phyloP scores from a whole-genome alignment of 2,329 filamentous ascomycete species.

The Sphaerulina vaccinii region DNA sequence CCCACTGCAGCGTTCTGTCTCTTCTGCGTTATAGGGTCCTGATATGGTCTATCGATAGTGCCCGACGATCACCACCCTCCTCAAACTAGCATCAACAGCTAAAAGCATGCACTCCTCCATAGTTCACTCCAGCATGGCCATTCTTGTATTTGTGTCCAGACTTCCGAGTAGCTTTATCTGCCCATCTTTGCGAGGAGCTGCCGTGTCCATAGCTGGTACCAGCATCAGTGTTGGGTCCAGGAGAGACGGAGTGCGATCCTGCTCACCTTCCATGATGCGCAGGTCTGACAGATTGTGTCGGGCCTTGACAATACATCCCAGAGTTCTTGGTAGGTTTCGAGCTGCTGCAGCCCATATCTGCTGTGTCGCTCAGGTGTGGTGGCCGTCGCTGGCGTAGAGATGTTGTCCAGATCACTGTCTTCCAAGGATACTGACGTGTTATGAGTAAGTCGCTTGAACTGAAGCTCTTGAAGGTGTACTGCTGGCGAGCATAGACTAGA shows the following conservation, averaged over 20 bases:
- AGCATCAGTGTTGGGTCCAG: neutral
- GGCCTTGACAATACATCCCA: neutral
- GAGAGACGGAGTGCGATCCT: neutral
- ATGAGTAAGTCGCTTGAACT: too few species aligned
- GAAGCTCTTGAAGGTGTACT: too few species aligned
- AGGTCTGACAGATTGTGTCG: neutral
- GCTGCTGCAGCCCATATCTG: neutral
- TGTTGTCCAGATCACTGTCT: too few species aligned
- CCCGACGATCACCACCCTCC: too few species aligned
- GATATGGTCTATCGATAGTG: too few species aligned
- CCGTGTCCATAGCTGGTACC: neutral
- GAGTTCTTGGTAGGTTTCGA: neutral
- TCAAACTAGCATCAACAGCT: neutral
- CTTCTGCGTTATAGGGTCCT: too few species aligned
- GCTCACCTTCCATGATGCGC: neutral
- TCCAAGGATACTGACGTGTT: too few species aligned
- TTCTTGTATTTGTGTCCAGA: neutral
- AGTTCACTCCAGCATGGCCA: neutral
- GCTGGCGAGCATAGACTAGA: too few species aligned
- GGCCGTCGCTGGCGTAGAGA: too few species aligned
- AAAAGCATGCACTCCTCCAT: neutral
- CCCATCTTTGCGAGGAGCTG: neutral
- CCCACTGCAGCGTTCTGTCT: too few species aligned
- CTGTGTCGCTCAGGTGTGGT: neutral
- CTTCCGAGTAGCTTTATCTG: neutral